Evolutionary conservation across 768 basidiomycete species (phyloP).

Genomic region (Tephrocybe sp.): DNA sequence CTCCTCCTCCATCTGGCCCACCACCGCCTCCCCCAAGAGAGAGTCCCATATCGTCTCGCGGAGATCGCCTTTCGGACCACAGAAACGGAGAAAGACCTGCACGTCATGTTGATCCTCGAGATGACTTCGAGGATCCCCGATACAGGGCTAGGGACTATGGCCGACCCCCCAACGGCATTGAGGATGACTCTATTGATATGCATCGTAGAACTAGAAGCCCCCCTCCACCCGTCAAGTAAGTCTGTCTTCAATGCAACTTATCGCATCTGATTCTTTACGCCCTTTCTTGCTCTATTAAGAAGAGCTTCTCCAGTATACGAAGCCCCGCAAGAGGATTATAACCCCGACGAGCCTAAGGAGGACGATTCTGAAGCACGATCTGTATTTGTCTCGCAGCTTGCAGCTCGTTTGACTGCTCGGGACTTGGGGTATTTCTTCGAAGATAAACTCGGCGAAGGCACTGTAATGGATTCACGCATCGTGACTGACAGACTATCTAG

Average conservation of each 20-base stretch:
- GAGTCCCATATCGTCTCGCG: constrained; percentile 46
- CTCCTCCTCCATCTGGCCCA: constrained; percentile 35
- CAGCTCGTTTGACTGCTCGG: constrained; percentile 93
- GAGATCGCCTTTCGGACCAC: constrained; percentile 59
- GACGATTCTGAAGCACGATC: constrained; percentile 98
- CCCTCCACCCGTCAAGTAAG: constrained; percentile 49
- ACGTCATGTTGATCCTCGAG: constrained; percentile 52
- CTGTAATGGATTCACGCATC: constrained; percentile 94
- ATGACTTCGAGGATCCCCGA: constrained; percentile 62
- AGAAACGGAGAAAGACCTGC: constrained; percentile 46
- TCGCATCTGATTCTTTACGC: constrained; percentile 9
- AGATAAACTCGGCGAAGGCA: constrained; percentile 90
- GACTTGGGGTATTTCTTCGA: constrained; percentile 99
- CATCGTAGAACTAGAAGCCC: constrained; percentile 39
- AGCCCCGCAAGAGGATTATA: constrained; percentile 65
- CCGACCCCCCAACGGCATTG: constrained; percentile 41
- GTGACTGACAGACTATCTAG: constrained; percentile 94
- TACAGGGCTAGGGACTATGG: constrained; percentile 39
- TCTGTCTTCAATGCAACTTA: constrained; percentile 8
- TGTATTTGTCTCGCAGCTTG: constrained; percentile 97
- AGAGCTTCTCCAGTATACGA: constrained; percentile 76
- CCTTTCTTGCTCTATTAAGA: too few relatives aligned
- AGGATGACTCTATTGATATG: constrained; percentile 28
- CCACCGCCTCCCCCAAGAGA: constrained; percentile 46
- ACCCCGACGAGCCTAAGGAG: constrained; percentile 87